A percentile compares a stretch with the other conserved stretches of the same genome.
Conservation (phyloP, 2,329 filamentous ascomycete genomes). For the Pseudogymnoascus sp. region DNA sequence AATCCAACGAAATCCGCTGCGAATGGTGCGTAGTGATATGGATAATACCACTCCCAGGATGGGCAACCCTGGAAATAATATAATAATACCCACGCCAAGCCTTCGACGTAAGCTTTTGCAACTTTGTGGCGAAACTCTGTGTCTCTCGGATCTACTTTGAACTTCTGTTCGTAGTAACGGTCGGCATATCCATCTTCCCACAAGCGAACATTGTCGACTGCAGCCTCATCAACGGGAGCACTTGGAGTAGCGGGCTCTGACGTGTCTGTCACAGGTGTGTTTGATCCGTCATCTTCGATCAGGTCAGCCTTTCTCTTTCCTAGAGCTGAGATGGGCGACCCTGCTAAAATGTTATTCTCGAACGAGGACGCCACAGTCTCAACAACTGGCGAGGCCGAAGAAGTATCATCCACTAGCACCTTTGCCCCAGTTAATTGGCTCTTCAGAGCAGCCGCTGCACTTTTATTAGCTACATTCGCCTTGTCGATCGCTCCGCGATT, state of each 20-base stretch:
- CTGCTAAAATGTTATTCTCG: slow-evolving; percentile 7
- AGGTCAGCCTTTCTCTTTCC: slow-evolving; percentile 73
- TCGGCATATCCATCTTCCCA: slow-evolving; percentile 97
- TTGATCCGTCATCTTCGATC: slow-evolving; percentile 52
- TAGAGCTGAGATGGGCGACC: slow-evolving; percentile 43
- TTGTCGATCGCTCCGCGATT: slow-evolving; percentile 61
- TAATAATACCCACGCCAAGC: slow-evolving; percentile 86
- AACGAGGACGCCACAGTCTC: slow-evolving; percentile 23
- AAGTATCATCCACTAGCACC: slow-evolving; percentile 19
- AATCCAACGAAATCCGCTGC: slow-evolving; percentile 89
- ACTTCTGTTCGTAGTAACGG: slow-evolving; percentile 96
- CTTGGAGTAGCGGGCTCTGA: slow-evolving; percentile 43
- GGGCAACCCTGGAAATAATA: slow-evolving; percentile 99
- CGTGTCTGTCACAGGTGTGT: slow-evolving; percentile 48
- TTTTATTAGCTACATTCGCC: slow-evolving; percentile 83
- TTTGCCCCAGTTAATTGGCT: slow-evolving; percentile 58
- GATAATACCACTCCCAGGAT: slow-evolving; percentile 99
- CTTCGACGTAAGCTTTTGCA: slow-evolving; percentile 85
- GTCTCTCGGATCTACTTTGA: slow-evolving; percentile 74
- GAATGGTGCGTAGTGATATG: slow-evolving; percentile 96
- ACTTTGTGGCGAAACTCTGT: slow-evolving; percentile 83
- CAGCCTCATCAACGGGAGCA: slow-evolving; percentile 50
- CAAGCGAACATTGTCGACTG: slow-evolving; percentile 74
- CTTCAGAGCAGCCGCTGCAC: slow-evolving; percentile 82
- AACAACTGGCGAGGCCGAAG: slow-evolving; percentile 13